A percentile compares a stretch with the other conserved stretches of the same genome.
phyloP scores from a whole-genome alignment of 2,329 filamentous ascomycete species.

The Pyrenophora seminiperda region DNA sequence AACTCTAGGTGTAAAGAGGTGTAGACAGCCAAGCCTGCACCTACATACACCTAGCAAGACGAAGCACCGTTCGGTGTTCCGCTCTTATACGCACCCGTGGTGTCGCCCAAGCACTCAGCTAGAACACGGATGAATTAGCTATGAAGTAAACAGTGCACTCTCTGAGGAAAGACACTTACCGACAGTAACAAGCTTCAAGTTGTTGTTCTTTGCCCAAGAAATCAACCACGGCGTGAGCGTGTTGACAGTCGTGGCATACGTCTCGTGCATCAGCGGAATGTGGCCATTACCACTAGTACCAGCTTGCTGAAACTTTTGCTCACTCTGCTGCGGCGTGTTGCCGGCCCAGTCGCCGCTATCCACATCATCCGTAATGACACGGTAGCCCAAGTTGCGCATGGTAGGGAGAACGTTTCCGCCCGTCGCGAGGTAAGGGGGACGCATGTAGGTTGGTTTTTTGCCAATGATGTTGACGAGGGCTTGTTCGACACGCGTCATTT shows the following conservation, averaged over 20 bases:
- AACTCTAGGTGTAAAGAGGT: too few relatives aligned
- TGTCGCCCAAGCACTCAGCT: conserved; percentile 44
- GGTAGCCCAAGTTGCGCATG: conserved; percentile 44
- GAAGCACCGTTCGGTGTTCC: conserved; percentile 29
- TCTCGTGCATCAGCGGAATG: conserved; percentile 46
- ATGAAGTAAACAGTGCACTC: too few relatives aligned
- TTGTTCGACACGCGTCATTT: conserved; percentile 43
- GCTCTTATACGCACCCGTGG: conserved; percentile 33
- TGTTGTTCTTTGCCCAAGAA: conserved; percentile 46
- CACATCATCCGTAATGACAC: conserved; percentile 44
- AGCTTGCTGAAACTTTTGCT: conserved; percentile 40
- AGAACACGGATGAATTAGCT: too few relatives aligned
- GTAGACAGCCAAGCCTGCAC: too few relatives aligned
- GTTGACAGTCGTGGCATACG: conserved; percentile 41
- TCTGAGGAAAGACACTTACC: conserved; percentile 26
- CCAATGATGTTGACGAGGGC: conserved; percentile 46
- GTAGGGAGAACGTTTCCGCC: conserved; percentile 38
- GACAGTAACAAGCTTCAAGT: conserved; percentile 44
- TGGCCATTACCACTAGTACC: conserved; percentile 44
- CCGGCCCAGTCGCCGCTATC: conserved; percentile 45
- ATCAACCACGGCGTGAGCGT: conserved; percentile 46
- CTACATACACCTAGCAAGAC: conserved; percentile 22
- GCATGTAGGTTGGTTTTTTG: conserved; percentile 47
- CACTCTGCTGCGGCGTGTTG: conserved; percentile 39
- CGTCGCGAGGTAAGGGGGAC: conserved; percentile 44